phyloP scores from a whole-genome alignment of 2,329 filamentous ascomycete genomes.

The Alternaria triticimaculans region DNA sequence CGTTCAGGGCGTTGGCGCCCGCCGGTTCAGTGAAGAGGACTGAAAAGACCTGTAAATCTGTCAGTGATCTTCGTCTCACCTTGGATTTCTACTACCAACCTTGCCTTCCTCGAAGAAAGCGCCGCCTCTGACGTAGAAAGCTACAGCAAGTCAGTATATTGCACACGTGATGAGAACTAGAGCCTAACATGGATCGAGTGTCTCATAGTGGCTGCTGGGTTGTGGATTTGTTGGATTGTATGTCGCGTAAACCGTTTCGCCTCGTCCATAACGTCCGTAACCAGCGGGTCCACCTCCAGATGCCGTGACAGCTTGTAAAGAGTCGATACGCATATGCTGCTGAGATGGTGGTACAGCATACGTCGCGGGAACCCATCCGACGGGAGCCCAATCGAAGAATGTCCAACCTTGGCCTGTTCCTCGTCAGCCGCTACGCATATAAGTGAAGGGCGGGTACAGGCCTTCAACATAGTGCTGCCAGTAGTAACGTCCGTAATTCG shows the following conservation, averaged over 20 bases:
- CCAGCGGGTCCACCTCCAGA: background rate
- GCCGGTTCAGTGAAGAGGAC: slow-evolving; percentile 16
- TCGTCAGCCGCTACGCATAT: background rate
- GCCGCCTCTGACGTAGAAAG: background rate
- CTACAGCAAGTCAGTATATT: background rate
- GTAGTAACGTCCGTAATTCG: background rate
- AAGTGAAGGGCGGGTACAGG: background rate
- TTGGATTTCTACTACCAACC: background rate
- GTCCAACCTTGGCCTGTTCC: background rate
- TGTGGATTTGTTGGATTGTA: background rate
- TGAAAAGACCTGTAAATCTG: slow-evolving; percentile 3
- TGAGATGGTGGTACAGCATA: fast-evolving
- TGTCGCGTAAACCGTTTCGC: background rate
- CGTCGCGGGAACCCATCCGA: background rate
- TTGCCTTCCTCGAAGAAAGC: slow-evolving; percentile 10
- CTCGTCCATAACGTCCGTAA: background rate
- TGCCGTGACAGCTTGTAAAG: background rate
- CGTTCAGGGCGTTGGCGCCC: background rate
- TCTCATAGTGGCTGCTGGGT: background rate
- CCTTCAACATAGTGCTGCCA: background rate
- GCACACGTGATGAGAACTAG: background rate
- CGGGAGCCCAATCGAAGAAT: background rate
- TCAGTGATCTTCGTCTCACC: background rate
- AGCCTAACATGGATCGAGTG: background rate
- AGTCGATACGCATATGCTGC: background rate